Evolutionary conservation across 1,284 basidiomycete genomes (phyloP).

Genomic region (Tylopilus orsonianus): DNA sequence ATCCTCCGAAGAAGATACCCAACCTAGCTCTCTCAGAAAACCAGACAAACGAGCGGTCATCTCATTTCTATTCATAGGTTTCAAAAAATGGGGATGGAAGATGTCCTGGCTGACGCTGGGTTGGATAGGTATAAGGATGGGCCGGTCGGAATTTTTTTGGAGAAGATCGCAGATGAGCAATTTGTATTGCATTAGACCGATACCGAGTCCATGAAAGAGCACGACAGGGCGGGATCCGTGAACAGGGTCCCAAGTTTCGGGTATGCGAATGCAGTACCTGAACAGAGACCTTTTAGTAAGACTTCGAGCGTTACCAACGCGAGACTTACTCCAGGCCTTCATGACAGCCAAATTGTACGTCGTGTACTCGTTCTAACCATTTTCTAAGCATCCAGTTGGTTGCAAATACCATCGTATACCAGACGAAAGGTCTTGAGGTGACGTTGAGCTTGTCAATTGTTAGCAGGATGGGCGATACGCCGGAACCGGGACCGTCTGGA

Average conservation of each 20-base stretch:
- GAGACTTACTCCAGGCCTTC: constrained; percentile 62
- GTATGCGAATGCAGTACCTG: constrained; percentile 76
- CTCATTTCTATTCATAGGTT: constrained; percentile 65
- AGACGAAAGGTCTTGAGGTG: constrained; percentile 65
- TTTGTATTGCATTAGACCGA: constrained; percentile 73
- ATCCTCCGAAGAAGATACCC: constrained; percentile 43
- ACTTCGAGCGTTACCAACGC: not conserved
- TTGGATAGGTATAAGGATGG: constrained; percentile 77
- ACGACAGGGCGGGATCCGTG: constrained; percentile 69
- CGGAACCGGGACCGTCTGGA: constrained; percentile 59
- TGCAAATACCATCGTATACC: constrained; percentile 63
- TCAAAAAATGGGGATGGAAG: constrained; percentile 71
- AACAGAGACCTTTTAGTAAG: not conserved
- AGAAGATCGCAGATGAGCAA: constrained; percentile 50
- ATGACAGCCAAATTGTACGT: constrained; percentile 48
- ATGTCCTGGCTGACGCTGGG: constrained; percentile 85
- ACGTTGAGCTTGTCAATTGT: constrained; percentile 80
- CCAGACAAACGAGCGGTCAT: constrained; percentile 58
- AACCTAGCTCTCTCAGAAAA: constrained; percentile 65
- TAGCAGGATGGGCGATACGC: constrained; percentile 63
- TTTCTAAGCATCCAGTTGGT: constrained; percentile 52
- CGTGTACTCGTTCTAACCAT: constrained; percentile 47
- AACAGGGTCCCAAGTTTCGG: constrained; percentile 58
- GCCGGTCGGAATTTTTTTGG: constrained; percentile 60
- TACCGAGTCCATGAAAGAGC: constrained; percentile 85